Conservation (phyloP, 805 yeast species). For the Saturnispora quitensis region DNA sequence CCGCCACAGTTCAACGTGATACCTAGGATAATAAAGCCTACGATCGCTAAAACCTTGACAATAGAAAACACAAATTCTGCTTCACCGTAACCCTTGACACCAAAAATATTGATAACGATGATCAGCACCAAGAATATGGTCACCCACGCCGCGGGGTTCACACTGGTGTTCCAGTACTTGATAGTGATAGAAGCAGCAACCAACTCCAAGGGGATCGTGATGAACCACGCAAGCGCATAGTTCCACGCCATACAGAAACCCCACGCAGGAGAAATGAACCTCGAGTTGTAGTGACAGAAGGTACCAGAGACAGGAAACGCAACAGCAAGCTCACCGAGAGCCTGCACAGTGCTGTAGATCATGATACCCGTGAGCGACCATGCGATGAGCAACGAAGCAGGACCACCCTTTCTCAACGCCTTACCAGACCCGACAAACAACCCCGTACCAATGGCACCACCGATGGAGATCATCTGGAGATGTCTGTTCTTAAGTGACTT, state of each 20-base stretch:
- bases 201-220: constrained; percentile 41
- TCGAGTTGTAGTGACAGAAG: constrained; percentile 45
- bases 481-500: constrained; percentile 51
- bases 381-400: constrained; percentile 55
- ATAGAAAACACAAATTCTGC: constrained; percentile 48
- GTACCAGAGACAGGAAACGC: constrained; percentile 52
- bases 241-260: constrained; percentile 55
- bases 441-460: constrained; percentile 77
- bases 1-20: constrained; percentile 50
- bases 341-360: constrained; percentile 51
- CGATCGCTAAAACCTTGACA: constrained; percentile 44
- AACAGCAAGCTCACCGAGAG: constrained; percentile 52
- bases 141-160: constrained; percentile 44
- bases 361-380: constrained; percentile 47
- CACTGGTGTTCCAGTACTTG: constrained; percentile 34
- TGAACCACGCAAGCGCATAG: constrained; percentile 42
- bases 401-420: constrained; percentile 54
- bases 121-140: constrained; percentile 43
- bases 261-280: constrained; percentile 47
- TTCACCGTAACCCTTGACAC: constrained; percentile 58
- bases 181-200: constrained; percentile 44
- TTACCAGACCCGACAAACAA: constrained; percentile 62
- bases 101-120: constrained; percentile 42
- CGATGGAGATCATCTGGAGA: constrained; percentile 68
- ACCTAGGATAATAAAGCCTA: constrained; percentile 47